Conservation (phyloP, 2,329 filamentous ascomycete species). For the Nannizziopsis arthrosporioides region DNA sequence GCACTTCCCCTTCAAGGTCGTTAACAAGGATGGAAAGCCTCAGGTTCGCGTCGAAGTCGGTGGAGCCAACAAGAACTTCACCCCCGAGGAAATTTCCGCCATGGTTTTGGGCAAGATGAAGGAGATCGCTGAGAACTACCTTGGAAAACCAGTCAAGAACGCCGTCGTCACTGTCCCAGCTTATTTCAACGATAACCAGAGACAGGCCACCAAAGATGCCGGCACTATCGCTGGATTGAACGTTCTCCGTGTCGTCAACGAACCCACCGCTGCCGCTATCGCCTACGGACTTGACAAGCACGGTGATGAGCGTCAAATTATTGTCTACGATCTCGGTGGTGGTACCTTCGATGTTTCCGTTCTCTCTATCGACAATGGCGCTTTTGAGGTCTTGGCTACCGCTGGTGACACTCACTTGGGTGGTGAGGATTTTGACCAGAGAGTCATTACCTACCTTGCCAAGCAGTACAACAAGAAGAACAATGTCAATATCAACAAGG, state of each 20-base stretch:
- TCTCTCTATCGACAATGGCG: conserved; percentile 78
- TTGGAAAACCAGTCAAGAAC: conserved; percentile 50
- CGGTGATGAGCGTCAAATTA: conserved; percentile 71
- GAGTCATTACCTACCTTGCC: conserved; percentile 89
- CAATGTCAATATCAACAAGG: conserved; percentile 80
- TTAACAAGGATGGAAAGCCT: conserved; percentile 83
- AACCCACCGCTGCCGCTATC: conserved; percentile 88
- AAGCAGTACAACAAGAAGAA: conserved; percentile 99
- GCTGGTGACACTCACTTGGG: conserved; percentile 94
- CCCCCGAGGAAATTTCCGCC: conserved; percentile 54
- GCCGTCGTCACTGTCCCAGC: conserved; percentile 83
- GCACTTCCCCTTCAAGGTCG: conserved; percentile 95
- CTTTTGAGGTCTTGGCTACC: conserved; percentile 89
- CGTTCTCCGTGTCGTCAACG: conserved; percentile 91
- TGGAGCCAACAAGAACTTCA: conserved; percentile 49
- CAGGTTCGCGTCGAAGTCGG: conserved; percentile 57
- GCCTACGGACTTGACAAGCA: conserved; percentile 89
- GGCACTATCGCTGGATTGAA: conserved; percentile 85
- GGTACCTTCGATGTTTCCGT: conserved; percentile 92
- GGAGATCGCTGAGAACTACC: conserved; percentile 51
- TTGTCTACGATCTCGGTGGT: conserved; percentile 88
- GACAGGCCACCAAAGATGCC: conserved; percentile 93
- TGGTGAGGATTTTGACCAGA: conserved; percentile 98
- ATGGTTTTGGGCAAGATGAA: conserved; percentile 60
- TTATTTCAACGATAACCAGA: conserved; percentile 98